These are phyloP conservation scores for Plasmodium gonderi DNA, from an alignment of 169 alveolate genomes.

Conservation along the genomic window DNA sequence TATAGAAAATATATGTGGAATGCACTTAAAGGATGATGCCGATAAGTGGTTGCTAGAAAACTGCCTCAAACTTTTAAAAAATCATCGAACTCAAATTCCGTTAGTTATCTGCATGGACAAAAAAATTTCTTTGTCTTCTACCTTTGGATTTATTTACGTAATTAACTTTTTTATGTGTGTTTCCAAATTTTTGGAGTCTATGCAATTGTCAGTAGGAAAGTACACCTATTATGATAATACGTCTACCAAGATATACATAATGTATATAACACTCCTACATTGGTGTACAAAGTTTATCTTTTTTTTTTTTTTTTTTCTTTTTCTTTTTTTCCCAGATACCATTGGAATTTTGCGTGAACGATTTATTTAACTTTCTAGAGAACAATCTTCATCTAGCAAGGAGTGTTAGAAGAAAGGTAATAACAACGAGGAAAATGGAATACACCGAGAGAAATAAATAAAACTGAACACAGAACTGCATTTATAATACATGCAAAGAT, in stretches of 20 bases:
- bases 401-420: conserved; percentile 45
- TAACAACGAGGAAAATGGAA: background rate
- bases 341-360: conserved; percentile 46
- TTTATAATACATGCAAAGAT: background rate
- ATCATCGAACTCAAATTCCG: conserved; percentile 60
- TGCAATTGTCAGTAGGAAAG: background rate
- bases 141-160: conserved; percentile 73
- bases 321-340: no score
- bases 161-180: background rate
- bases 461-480: background rate
- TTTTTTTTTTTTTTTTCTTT: background rate
- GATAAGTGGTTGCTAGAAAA: conserved; percentile 73
- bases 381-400: conserved; percentile 40
- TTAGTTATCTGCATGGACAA: conserved; percentile 21
- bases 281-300: background rate
- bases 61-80: conserved; percentile 70
- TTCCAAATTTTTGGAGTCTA: background rate
- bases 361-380: conserved; percentile 45
- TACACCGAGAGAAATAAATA: background rate
- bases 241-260: background rate
- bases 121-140: conserved; percentile 31
- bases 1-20: conserved; percentile 62
- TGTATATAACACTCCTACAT: conserved; percentile 17
- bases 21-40: conserved; percentile 72
- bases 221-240: background rate